These are phyloP conservation scores for Drechmeria coniospora DNA, from an alignment of 2,329 filamentous ascomycete species.

Conservation along the genomic window DNA sequence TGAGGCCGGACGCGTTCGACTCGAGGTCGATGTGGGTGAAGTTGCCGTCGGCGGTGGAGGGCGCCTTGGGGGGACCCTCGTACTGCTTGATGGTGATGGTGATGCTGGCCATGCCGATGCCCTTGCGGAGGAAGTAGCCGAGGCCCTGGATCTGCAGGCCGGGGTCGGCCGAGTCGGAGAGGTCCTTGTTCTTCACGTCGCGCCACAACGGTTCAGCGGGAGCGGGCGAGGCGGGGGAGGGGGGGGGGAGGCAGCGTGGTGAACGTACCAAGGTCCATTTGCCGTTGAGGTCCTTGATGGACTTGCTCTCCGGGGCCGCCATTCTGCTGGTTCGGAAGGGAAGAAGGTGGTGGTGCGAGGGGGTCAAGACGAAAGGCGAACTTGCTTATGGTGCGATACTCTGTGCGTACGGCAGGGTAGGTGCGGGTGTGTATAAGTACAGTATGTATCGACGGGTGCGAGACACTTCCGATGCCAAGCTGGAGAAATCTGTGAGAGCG, in stretches of 20 bases:
- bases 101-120: conserved; percentile 52
- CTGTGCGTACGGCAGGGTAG: no score
- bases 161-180: conserved; percentile 54
- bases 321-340: no score
- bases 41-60: conserved; percentile 21
- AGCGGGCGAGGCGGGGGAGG: no score
- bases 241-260: no score
- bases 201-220: no score
- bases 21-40: conserved; percentile 53
- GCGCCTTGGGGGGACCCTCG: conserved; percentile 25
- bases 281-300: conserved; percentile 51
- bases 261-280: conserved; percentile 51
- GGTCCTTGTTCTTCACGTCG: conserved; percentile 68
- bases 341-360: no score
- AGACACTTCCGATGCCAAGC: no score
- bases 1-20: conserved; percentile 58
- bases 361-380: no score
- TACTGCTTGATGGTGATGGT: conserved; percentile 47
- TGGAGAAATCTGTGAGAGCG: no score
- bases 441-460: no score
- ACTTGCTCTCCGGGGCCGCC: conserved; percentile 56
- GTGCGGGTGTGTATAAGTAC: no score
- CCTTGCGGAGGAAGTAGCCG: conserved; percentile 57
- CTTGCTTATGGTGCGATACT: no score
- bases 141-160: conserved; percentile 60